Evolutionary conservation across 441 rosid genomes (phyloP), one percentile per base, ranked within the genome.

Genomic region (Bocquillonia castaneifolia): DNA sequence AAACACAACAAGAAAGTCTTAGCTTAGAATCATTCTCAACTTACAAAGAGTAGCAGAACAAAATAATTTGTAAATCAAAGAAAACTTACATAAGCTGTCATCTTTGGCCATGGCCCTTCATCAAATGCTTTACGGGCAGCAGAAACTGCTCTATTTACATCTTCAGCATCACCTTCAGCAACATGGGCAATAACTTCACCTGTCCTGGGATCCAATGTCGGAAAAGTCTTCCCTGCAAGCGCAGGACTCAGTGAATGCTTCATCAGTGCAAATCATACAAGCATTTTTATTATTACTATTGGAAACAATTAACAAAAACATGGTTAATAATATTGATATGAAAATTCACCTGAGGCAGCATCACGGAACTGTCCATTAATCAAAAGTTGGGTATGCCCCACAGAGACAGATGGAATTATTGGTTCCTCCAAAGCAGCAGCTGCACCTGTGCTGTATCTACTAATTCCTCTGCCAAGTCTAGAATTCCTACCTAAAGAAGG

Each of bases 91-190:
- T 87, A 87, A 45, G 95, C 66, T 42, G 84, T 51, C 89, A 89
- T 87, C 80, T 60, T 84, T 1, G 95, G 90, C 95, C 95, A 89
- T 1, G 95, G 92, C 53, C 95, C 92, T 70, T 86, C 84, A 47
- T 89, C 95, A 66, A 89, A 89, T 4, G 95, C 95, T 74, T 83
- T 82, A 44, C 92, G 88, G 68, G 95, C 95, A 63, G 89, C 86
- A 14, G 79, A 69, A 13, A 89, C 95, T n/a, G 92, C 95, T 23
- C 75, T 73, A 75, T 89, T 72, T 39, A 89, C 55, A 75, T 89
- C 95, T 79, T 85, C 95, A 5, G 70, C 83, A 52, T 89, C 92
- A 14, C 84, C 89, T 78, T 87, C 96, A 51, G 92, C 92, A 39
- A 89, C 86, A 68, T 83, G 51, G 48, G 91, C 75, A 77, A 87